Conservation (phyloP, 768 basidiomycete genomes). For the Xerocomellus chrysenteron region DNA sequence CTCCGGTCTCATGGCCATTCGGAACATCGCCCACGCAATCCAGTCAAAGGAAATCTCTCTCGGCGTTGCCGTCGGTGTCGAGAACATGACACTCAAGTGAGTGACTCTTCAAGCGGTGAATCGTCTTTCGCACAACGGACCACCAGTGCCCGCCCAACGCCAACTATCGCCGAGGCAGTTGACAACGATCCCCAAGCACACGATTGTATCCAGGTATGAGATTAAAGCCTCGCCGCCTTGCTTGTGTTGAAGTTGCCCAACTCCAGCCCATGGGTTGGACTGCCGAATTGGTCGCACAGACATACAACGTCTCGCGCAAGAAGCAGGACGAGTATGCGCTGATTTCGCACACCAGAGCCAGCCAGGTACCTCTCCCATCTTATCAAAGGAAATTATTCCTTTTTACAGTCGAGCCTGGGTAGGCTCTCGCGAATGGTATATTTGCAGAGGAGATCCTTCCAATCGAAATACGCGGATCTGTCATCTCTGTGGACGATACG, state of each 20-base stretch:
- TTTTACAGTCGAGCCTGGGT: conserved; percentile 1
- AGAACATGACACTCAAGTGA: conserved; percentile 82
- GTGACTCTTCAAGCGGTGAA: conserved; percentile 19
- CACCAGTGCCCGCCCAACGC: conserved; percentile 69
- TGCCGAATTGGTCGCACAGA: conserved; percentile 84
- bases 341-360: conserved; percentile 82
- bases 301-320: conserved; percentile 72
- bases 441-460: conserved; percentile 92
- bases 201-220: conserved; percentile 65
- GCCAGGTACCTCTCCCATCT: conserved; percentile 41
- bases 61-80: conserved; percentile 80
- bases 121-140: background rate
- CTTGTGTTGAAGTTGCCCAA: background rate
- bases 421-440: conserved; percentile 67
- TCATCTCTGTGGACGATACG: conserved; percentile 81
- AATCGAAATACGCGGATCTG: conserved; percentile 65
- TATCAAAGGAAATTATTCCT: background rate
- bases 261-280: conserved; percentile 92
- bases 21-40: conserved; percentile 86
- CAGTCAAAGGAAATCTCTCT: conserved; percentile 79
- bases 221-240: background rate
- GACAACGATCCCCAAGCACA: conserved; percentile 60
- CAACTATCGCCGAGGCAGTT: conserved; percentile 59
- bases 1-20: conserved; percentile 92
- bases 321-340: conserved; percentile 90